phyloP scores from a whole-genome alignment of 768 basidiomycete genomes.

The Phlebiopsis flavidoalba region DNA sequence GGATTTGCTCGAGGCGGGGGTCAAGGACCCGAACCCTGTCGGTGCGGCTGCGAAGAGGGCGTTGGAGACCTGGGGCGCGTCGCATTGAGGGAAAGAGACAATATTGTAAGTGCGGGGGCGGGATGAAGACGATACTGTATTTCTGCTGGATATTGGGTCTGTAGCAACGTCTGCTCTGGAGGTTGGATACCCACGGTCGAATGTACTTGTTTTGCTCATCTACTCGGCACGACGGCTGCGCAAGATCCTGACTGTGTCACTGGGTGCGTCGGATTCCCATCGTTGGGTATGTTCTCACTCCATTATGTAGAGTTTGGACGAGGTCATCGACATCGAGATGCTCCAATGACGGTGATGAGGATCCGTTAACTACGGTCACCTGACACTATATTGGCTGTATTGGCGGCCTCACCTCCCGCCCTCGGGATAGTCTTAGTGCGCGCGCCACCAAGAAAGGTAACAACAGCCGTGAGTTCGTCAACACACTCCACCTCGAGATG shows the following conservation, averaged over 20 bases:
- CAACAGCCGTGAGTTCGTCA: background rate
- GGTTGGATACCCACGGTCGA: background rate
- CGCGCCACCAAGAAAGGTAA: too few relatives aligned
- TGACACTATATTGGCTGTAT: background rate
- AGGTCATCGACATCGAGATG: background rate
- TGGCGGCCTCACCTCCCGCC: background rate
- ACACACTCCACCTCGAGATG: background rate
- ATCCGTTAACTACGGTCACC: background rate
- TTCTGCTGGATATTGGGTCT: background rate
- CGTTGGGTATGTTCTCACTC: background rate
- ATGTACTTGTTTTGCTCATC: background rate
- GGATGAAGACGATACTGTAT: background rate
- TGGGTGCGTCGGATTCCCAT: background rate
- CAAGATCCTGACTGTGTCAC: background rate
- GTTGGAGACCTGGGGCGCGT: conserved; percentile 34
- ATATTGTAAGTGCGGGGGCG: background rate
- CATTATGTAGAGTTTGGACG: background rate
- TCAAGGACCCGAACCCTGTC: conserved; percentile 25
- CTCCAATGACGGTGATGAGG: background rate
- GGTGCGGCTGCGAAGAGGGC: conserved; percentile 36
- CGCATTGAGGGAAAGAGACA: background rate
- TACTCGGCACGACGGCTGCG: background rate
- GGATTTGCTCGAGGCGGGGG: conserved; percentile 46
- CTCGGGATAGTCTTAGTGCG: background rate
- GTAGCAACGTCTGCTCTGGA: background rate